Conservation (phyloP, 352 stramenopile species). For the Phytophthora sp. region DNA sequence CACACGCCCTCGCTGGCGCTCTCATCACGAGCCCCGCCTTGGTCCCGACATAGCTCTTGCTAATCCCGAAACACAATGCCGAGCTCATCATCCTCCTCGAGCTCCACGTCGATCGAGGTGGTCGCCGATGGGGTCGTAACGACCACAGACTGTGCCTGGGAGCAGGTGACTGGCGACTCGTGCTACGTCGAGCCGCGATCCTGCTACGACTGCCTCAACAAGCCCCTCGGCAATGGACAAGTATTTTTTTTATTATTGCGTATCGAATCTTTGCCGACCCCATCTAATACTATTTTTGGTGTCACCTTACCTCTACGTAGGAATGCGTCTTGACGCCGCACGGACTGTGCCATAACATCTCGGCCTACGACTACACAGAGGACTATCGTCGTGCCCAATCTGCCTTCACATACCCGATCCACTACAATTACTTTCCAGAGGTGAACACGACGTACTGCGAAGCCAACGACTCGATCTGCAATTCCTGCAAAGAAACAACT, state of each 20-base stretch:
- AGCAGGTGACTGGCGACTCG: slow-evolving; percentile 35
- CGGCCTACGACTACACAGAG: slow-evolving; percentile 48
- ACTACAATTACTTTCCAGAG: slow-evolving; percentile 69
- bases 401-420: slow-evolving; percentile 44
- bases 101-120: slow-evolving; percentile 7
- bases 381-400: slow-evolving; percentile 56
- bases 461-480: slow-evolving; percentile 42
- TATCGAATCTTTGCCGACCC: background rate
- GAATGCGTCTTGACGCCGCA: slow-evolving; percentile 55
- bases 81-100: slow-evolving; percentile 7
- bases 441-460: slow-evolving; percentile 66
- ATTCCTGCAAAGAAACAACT: slow-evolving; percentile 37
- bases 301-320: slow-evolving; percentile 18
- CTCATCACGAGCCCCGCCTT: no score
- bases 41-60: no score
- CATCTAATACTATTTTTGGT: slow-evolving; percentile 6
- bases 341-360: slow-evolving; percentile 50
- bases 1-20: background rate
- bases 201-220: slow-evolving; percentile 70
- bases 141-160: slow-evolving; percentile 55
- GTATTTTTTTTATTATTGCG: slow-evolving; percentile 23
- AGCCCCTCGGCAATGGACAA: slow-evolving; percentile 35
- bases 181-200: slow-evolving; percentile 58
- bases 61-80: slow-evolving; percentile 17
- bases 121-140: slow-evolving; percentile 1